These are phyloP conservation scores for Chaetomium fimeti DNA, from an alignment of 495 filamentous ascomycete species.

Conservation along the genomic window DNA sequence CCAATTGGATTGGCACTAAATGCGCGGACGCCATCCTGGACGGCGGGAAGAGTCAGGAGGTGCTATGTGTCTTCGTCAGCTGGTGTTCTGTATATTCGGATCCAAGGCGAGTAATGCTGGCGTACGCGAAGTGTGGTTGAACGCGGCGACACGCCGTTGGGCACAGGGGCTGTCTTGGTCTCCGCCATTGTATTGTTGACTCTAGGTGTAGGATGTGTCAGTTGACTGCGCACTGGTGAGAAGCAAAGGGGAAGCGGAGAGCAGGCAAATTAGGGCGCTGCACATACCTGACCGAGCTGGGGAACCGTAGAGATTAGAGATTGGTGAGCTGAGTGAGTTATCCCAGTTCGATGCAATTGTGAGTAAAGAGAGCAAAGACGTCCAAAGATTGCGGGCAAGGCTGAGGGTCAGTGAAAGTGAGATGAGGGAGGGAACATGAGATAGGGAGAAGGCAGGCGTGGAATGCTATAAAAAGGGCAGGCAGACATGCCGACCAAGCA, in stretches of 20 bases:
- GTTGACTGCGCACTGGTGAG: background rate
- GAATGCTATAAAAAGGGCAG: slow-evolving; percentile 12
- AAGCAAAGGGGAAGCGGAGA: background rate
- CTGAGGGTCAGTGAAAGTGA: background rate
- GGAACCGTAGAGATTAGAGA: too few relatives aligned
- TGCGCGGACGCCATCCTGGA: slow-evolving; percentile 72
- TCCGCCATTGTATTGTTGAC: slow-evolving; percentile 26
- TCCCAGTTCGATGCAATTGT: background rate
- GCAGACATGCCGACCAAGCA: background rate
- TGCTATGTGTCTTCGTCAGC: slow-evolving; percentile 54
- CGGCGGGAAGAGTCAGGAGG: slow-evolving; percentile 77
- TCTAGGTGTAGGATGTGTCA: slow-evolving; percentile 23
- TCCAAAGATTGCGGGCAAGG: background rate
- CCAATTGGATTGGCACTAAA: slow-evolving; percentile 80
- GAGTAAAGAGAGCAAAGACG: background rate
- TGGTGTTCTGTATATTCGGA: background rate
- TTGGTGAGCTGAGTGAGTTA: background rate
- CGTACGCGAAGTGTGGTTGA: slow-evolving; percentile 34
- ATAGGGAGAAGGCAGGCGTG: slow-evolving; percentile 4
- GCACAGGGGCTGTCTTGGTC: slow-evolving; percentile 19
- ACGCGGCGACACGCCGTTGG: slow-evolving; percentile 35
- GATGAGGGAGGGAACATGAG: background rate
- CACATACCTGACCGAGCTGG: background rate
- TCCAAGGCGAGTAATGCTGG: background rate
- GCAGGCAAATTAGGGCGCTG: background rate